phyloP scores from a whole-genome alignment of 306 rosid species.

The Dalbergia oliveri region DNA sequence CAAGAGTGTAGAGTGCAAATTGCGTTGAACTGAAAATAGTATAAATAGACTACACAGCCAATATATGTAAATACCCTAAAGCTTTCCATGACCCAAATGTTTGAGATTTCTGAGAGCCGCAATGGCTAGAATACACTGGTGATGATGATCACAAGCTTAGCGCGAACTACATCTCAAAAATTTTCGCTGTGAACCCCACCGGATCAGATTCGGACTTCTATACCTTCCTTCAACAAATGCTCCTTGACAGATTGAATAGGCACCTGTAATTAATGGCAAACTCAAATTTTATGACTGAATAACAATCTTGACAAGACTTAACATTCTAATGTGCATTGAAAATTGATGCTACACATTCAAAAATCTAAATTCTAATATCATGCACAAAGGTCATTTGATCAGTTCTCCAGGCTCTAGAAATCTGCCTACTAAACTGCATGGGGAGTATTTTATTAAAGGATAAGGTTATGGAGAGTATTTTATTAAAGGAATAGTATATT shows the following conservation, averaged over 20 bases:
- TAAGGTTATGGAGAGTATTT: background rate
- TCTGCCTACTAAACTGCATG: background rate
- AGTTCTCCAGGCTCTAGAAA: too few species aligned
- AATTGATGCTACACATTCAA: too few species aligned
- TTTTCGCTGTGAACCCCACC: background rate
- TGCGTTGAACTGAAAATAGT: too few species aligned
- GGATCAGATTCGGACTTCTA: constrained; percentile 78
- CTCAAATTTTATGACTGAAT: constrained; percentile 13
- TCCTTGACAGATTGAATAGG: constrained; percentile 82
- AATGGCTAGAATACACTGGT: background rate
- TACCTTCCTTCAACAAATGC: constrained; percentile 78
- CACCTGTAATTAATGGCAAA: constrained; percentile 62
- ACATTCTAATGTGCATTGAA: background rate
- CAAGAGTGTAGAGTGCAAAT: too few species aligned
- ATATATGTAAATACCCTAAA: background rate
- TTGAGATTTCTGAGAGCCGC: background rate
- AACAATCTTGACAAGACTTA: background rate
- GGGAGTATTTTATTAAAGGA: background rate
- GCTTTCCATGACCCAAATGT: constrained; percentile 16
- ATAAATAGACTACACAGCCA: too few species aligned
- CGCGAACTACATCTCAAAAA: background rate
- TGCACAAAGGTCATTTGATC: too few species aligned
- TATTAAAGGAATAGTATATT: background rate
- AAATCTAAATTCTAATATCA: too few species aligned
- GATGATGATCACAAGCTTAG: background rate